Base-by-base conservation (phyloP, 345 rosid species). In the Raphanus raphanistrum region DNA sequence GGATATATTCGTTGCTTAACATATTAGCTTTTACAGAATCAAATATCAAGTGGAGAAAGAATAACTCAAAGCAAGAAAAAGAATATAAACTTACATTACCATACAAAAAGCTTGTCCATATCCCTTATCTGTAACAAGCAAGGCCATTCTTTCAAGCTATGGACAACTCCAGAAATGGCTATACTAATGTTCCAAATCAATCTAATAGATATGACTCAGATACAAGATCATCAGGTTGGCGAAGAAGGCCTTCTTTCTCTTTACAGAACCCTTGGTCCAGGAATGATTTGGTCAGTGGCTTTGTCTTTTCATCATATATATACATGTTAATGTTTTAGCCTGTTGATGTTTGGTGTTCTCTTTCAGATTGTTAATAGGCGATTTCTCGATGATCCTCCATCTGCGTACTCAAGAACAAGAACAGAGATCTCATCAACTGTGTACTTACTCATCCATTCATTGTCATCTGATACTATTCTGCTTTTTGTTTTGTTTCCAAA, bases 1-100 rank as follows among this genome's bases (percentile, higher is more conserved):
- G 71, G 48, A 69, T 33, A 79, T 50, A 79, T 79, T 79, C 82
- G 13, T 79, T 79, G 79, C 82, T 79, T 79, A 64, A 32, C 25
- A 4, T 10, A 55, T 41, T 75, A 69, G 79, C 76, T 80, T 76
- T 45, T 45, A 12, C 52, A 4, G 52, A 45, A 45, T 45, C 52
- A 45, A 74, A 29, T 6, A 16, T 54, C 11, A 27, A 79, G 82
- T 79, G 82, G 82, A 38, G 82, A 68, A 68, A 69, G 79, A 74
- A 69, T 69, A 74, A 63, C 67, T 63, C 61, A 74, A 68, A 54
- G 75, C 75, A 62, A 66, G 65, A 17, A 17, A 62, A 62, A 6
- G 60, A 62, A 68, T 63, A 41, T 9, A 43, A 71, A 32, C 68
- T 78, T 78, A 6, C 45, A 59, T 78, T 4, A 78, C 61, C 32